Base-by-base conservation (phyloP, 1,284 basidiomycete genomes). In the Rhizopogon hawkerae region DNA sequence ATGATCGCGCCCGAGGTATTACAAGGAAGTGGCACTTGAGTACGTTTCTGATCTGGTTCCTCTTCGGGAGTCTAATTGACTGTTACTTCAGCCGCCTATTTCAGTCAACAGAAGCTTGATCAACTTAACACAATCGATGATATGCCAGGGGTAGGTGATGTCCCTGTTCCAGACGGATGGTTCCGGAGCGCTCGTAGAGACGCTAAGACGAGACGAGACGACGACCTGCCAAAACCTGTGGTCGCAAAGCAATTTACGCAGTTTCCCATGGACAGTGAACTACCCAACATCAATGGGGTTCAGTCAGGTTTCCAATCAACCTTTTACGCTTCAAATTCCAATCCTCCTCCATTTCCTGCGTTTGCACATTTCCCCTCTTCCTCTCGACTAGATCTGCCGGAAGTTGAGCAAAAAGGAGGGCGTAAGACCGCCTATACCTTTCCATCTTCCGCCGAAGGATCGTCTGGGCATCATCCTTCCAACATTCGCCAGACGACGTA, bases 11-110 rank as follows among this genome's bases (percentile, higher is more conserved):
- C 31, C 76, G 76, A 56, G 80, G 79, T 41, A 71, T 80, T 43
- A 69, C 78, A 47, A 79, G 86, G 54, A 89, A 89, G 64, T 89
- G 85, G 85, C 85, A 89, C 60, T 72, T 89, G 38, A 89, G 85
- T 89, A 66, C 64, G 84, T 70, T 49, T 60, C 56, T 56, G 54
- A 60, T 54, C 54, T 61, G 63, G 63, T 60, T 52, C 56, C 49
- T 51, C 43, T 50, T 38, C 47, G 7, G 46, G 29, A 35, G 18
- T 13, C 50, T 47, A 51, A 58, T 48, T 49, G 54, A 51, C 38
- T 43, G 36, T 35, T 48, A 50, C 49, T 46, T 45, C 60, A 88
- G 85, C 85, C 56, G 85, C 85, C 39, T 89, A 89, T 70, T 89
- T 88, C 65, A 86, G 82, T 59, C 85, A 85, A 58, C 77, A 79